phyloP scores from a whole-genome alignment of 371 early-diverging fungal genomes.

The Enterocytospora artemiae region DNA sequence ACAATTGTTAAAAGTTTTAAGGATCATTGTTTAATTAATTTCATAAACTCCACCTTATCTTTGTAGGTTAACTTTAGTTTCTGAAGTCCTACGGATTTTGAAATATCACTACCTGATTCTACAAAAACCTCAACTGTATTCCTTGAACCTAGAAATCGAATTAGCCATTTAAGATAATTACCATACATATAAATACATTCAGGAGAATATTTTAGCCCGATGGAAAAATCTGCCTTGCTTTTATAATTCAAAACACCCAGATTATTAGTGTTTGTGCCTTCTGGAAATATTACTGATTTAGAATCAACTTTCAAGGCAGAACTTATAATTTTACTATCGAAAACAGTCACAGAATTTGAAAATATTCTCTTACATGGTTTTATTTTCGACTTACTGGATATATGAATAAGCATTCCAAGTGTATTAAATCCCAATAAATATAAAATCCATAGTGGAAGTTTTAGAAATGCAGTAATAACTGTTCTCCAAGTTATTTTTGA shows the following conservation, averaged over 20 bases:
- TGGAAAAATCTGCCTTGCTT: constrained; percentile 24
- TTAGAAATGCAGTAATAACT: constrained; percentile 8
- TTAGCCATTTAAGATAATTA: constrained; percentile 24
- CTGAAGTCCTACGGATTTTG: constrained; percentile 13
- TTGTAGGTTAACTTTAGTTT: no score
- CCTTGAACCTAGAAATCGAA: constrained; percentile 33
- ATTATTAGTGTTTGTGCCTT: constrained; percentile 43
- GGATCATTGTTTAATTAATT: no score
- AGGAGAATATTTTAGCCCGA: constrained; percentile 40
- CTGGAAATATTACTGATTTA: constrained; percentile 30
- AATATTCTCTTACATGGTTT: constrained; percentile 6
- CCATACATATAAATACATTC: constrained; percentile 45
- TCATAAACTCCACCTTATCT: no score
- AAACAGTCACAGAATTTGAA: constrained; percentile 23
- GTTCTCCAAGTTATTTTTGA: not conserved
- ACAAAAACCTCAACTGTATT: constrained; percentile 30
- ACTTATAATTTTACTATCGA: constrained; percentile 39
- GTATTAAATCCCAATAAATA: constrained; percentile 8
- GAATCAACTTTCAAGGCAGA: constrained; percentile 16
- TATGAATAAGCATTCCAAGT: constrained; percentile 8
- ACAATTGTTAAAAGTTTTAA: no score
- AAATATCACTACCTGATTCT: constrained; percentile 11
- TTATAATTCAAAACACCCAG: constrained; percentile 30
- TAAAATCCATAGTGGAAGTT: constrained; percentile 24
- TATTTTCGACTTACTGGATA: not conserved